Percentiles rank a stretch among this genome's conserved stretches.
Conservation (phyloP, 305 asterid species). For the Withania somnifera region DNA sequence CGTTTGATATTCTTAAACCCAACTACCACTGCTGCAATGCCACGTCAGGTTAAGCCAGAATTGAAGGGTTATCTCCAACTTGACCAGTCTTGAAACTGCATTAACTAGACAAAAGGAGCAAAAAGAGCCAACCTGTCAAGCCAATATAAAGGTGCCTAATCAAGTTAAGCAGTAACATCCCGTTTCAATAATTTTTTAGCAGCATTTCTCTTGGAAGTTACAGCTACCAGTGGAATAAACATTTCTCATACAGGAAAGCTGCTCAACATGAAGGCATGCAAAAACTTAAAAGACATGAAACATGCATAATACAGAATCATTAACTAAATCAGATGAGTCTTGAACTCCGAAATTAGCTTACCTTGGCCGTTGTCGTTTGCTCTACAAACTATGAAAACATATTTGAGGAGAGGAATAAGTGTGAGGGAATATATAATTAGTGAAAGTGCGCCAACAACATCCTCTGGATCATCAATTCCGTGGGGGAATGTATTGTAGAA, state of each 20-base stretch:
- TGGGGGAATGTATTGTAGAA: slow-evolving; percentile 91
- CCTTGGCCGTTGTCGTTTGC: slow-evolving; percentile 99
- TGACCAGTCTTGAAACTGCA: background rate
- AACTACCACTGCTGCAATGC: background rate
- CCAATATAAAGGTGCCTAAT: background rate
- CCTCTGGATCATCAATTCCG: slow-evolving; percentile 69
- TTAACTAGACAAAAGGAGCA: background rate
- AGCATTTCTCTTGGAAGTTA: background rate
- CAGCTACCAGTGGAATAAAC: background rate
- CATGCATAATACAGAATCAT: background rate
- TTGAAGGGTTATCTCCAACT: background rate
- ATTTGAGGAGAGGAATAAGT: slow-evolving; percentile 89
- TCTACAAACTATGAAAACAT: slow-evolving; percentile 89
- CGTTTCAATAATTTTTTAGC: background rate
- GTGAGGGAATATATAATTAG: slow-evolving; percentile 89
- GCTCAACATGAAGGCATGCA: background rate
- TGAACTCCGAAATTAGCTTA: slow-evolving; percentile 13
- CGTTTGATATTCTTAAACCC: background rate
- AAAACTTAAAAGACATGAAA: background rate
- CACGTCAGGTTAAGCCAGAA: background rate
- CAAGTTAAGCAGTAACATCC: background rate
- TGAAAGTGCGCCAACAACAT: slow-evolving; percentile 87
- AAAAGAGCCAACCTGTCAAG: background rate
- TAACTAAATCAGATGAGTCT: background rate
- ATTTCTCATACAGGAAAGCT: slow-evolving; percentile 1